Evolutionary conservation across 768 basidiomycete genomes (phyloP).

Genomic region (Tremella mesenterica): DNA sequence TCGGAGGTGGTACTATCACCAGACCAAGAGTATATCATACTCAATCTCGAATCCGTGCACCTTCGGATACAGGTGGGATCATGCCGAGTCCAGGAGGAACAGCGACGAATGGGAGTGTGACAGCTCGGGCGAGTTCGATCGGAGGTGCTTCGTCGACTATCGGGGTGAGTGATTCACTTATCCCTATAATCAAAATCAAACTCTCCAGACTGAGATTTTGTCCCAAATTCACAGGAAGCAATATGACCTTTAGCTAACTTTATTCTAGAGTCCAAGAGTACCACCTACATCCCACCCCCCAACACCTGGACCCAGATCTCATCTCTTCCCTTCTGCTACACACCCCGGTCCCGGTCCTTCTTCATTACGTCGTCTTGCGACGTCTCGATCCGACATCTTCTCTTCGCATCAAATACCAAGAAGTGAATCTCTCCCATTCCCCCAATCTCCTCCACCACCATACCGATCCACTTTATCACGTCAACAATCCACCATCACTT

Average conservation of each 20-base stretch:
- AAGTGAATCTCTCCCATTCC: not conserved
- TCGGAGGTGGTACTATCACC: constrained; percentile 79
- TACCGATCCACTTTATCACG: constrained; percentile 4
- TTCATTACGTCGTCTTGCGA: constrained; percentile 27
- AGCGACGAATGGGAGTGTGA: constrained; percentile 31
- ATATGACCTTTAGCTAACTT: not conserved
- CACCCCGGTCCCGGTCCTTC: constrained; percentile 26
- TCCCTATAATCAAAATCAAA: not conserved
- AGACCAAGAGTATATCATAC: constrained; percentile 78
- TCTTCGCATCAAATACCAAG: not conserved
- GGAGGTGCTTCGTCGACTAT: constrained; percentile 38
- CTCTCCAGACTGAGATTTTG: not conserved
- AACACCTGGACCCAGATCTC: constrained; percentile 5
- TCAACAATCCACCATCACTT: constrained; percentile 11
- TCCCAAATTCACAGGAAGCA: not conserved
- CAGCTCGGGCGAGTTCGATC: constrained; percentile 39
- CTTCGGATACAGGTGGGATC: constrained; percentile 41
- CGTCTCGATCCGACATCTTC: constrained; percentile 35
- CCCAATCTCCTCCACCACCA: constrained; percentile 1
- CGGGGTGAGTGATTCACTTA: constrained; percentile 22
- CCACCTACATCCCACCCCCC: constrained; percentile 1
- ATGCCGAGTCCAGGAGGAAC: constrained; percentile 41
- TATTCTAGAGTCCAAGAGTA: constrained; percentile 15
- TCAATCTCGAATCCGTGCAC: constrained; percentile 62
- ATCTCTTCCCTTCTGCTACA: constrained; percentile 1